Conservation (phyloP, 2,329 filamentous ascomycete species). For the Cercospora canescens region DNA sequence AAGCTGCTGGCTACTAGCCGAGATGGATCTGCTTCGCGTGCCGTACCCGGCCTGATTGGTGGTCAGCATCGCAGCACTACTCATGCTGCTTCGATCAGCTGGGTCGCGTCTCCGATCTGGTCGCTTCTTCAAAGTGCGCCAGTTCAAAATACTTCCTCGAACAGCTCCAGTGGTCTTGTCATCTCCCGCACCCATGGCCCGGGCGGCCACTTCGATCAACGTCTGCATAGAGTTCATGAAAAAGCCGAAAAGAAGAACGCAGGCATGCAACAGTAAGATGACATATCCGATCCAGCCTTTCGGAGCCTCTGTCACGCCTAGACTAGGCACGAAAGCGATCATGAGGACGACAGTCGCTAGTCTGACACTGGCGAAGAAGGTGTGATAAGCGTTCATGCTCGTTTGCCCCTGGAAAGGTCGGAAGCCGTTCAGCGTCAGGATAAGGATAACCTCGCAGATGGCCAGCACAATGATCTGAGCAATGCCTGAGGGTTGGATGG, state of each 20-base stretch:
- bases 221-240: slow-evolving; percentile 91
- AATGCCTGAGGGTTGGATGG: slow-evolving; percentile 87
- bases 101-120: slow-evolving; percentile 44
- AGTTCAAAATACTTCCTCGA: slow-evolving; percentile 80
- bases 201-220: slow-evolving; percentile 81
- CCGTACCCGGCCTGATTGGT: slow-evolving; percentile 33
- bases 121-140: slow-evolving; percentile 41
- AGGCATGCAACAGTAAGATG: slow-evolving; percentile 81
- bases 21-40: slow-evolving; percentile 59
- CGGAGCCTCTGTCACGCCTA: slow-evolving; percentile 73
- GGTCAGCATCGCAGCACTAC: slow-evolving; percentile 74
- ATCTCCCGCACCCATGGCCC: slow-evolving; percentile 78
- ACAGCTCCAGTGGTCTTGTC: slow-evolving; percentile 53
- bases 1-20: slow-evolving; percentile 62
- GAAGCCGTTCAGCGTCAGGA: slow-evolving; percentile 85
- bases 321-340: slow-evolving; percentile 74
- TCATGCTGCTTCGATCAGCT: slow-evolving; percentile 74
- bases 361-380: slow-evolving; percentile 75
- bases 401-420: slow-evolving; percentile 86
- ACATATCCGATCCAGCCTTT: slow-evolving; percentile 96
- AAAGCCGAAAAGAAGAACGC: slow-evolving; percentile 86
- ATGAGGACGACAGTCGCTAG: slow-evolving; percentile 62
- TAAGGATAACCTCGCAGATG: slow-evolving; percentile 88
- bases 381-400: slow-evolving; percentile 96
- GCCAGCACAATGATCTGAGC: slow-evolving; percentile 90